Percentiles rank a stretch among this genome's conserved stretches.
phyloP scores from a whole-genome alignment of 441 rosid species.

The Erodium moschatum region DNA sequence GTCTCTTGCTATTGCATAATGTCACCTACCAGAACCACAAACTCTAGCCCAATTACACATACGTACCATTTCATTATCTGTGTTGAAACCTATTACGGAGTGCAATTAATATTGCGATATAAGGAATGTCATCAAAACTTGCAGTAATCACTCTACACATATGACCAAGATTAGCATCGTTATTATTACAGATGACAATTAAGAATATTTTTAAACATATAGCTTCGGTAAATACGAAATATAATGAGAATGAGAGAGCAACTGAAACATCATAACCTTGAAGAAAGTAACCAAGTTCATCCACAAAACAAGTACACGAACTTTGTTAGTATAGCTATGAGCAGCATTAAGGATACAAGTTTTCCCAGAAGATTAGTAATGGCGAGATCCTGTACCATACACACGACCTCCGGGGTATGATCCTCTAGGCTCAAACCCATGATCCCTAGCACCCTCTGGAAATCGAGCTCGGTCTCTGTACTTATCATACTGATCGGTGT shows the following conservation, averaged over 20 bases:
- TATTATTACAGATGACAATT: no score
- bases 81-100: no score
- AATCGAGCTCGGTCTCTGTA: constrained; percentile 45
- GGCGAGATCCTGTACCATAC: constrained; percentile 44
- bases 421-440: constrained; percentile 48
- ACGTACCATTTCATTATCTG: no score
- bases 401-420: constrained; percentile 48
- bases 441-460: constrained; percentile 48
- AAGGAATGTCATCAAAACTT: no score
- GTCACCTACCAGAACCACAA: no score
- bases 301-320: constrained; percentile 4
- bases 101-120: no score
- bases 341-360: constrained; percentile 10
- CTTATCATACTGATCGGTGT: constrained; percentile 39
- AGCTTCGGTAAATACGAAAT: neutral
- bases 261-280: neutral
- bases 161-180: no score
- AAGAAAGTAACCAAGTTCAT: neutral
- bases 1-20: no score
- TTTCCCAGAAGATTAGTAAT: constrained; percentile 30
- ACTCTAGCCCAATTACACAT: no score
- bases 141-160: no score
- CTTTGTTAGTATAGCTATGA: neutral
- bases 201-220: no score
- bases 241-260: neutral